These are phyloP conservation scores for Entomortierella lignicola DNA, from an alignment of 192 early-diverging fungal species.

Conservation along the genomic window DNA sequence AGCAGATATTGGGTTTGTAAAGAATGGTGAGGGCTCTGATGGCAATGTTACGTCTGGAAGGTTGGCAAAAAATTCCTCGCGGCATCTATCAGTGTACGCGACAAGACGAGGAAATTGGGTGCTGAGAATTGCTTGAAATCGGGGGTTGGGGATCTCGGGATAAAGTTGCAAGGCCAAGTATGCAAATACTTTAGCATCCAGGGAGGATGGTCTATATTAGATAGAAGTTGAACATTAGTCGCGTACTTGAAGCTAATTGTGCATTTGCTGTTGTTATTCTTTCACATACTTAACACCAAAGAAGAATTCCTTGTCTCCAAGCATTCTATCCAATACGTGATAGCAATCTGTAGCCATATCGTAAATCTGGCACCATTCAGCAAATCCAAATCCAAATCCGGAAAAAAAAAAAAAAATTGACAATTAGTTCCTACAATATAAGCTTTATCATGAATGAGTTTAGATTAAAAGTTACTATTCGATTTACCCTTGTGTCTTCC, in stretches of 20 bases:
- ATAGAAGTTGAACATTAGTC: neutral
- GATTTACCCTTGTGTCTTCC: conserved; percentile 47
- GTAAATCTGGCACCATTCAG: conserved; percentile 73
- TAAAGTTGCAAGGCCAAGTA: conserved; percentile 83
- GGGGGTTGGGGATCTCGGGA: conserved; percentile 78
- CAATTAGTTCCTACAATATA: no score
- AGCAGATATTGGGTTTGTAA: conserved; percentile 40
- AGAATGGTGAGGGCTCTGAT: conserved; percentile 55
- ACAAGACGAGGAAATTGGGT: conserved; percentile 76
- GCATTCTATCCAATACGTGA: conserved; percentile 72
- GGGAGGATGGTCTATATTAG: conserved; percentile 67
- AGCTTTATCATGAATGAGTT: no score
- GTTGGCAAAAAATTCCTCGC: conserved; percentile 51
- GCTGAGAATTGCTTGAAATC: conserved; percentile 72
- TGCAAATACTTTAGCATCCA: conserved; percentile 88
- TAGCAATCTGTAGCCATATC: conserved; percentile 74
- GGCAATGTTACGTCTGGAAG: conserved; percentile 38
- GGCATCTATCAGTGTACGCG: conserved; percentile 71
- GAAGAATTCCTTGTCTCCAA: conserved; percentile 83
- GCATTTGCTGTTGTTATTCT: neutral
- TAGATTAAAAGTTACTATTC: neutral
- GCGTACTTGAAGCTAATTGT: neutral
- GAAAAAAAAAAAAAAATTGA: no score
- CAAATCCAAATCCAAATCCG: no score
- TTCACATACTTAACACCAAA: conserved; percentile 75